Conservation (phyloP, 1,139 yeast genomes). For the Pichiaceae sp. region DNA sequence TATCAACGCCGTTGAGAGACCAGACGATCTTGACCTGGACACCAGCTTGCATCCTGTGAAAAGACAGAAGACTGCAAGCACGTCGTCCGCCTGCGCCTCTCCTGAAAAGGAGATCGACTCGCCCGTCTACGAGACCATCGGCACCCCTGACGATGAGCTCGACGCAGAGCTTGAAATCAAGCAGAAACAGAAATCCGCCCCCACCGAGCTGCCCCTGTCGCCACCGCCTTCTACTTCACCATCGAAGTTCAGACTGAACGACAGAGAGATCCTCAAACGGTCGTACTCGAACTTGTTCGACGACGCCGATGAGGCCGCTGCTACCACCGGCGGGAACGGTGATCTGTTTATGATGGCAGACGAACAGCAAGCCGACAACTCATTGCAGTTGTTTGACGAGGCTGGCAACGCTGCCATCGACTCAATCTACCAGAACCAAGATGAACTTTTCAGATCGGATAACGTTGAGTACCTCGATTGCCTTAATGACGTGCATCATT, state of each 20-base stretch:
- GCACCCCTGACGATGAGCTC: background rate
- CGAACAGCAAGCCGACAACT: background rate
- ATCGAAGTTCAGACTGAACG: conserved; percentile 18
- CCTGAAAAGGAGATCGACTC: conserved; percentile 12
- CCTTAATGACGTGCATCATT: conserved; percentile 30
- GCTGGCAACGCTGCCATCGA: conserved; percentile 1
- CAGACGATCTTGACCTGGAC: conserved; percentile 18
- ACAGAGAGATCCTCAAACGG: conserved; percentile 14
- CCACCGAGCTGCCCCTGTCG: conserved; percentile 13
- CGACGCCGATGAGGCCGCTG: conserved; percentile 4
- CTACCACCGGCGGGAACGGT: conserved; percentile 3
- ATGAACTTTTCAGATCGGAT: conserved; percentile 5
- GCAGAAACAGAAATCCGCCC: conserved; percentile 2
- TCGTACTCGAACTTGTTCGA: conserved; percentile 19
- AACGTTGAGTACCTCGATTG: conserved; percentile 21
- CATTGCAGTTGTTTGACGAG: conserved; percentile 1
- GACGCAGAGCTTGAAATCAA: background rate
- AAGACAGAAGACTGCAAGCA: conserved; percentile 7
- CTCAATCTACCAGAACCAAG: conserved; percentile 3
- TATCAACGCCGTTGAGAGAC: conserved; percentile 12
- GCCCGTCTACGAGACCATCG: conserved; percentile 14
- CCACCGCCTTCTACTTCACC: conserved; percentile 25
- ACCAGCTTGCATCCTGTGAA: conserved; percentile 6
- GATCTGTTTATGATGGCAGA: conserved; percentile 4
- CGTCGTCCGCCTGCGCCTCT: background rate